Percentiles rank a stretch among this genome's conserved stretches.
Conservation (phyloP, 1,139 yeast genomes). For the Geotrichum europaeum region DNA sequence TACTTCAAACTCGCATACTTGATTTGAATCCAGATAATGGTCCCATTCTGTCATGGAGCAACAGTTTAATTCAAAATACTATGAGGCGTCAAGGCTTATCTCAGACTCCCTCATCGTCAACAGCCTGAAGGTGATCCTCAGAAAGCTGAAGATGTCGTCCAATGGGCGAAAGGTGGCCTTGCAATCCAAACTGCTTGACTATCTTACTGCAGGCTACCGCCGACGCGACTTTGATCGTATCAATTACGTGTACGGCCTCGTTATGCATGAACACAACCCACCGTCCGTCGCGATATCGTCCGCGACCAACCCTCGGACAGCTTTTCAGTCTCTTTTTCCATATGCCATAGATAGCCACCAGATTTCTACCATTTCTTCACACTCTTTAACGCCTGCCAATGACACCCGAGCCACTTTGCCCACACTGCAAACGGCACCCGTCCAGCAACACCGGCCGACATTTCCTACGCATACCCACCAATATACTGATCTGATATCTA, state of each 20-base stretch:
- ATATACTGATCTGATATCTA: background rate
- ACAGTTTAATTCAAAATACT: background rate
- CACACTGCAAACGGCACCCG: background rate
- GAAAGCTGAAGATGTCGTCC: conserved; percentile 20
- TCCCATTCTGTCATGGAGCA: background rate
- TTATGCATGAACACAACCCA: conserved; percentile 5
- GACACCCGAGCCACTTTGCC: background rate
- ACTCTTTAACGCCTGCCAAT: background rate
- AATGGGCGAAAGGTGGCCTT: conserved; percentile 33
- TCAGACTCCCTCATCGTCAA: conserved; percentile 24
- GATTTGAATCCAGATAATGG: background rate
- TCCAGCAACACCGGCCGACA: background rate
- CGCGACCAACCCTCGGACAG: background rate
- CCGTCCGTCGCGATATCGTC: background rate
- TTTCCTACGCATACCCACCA: background rate
- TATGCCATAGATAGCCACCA: background rate
- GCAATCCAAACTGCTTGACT: conserved; percentile 26
- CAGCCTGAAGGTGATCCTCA: conserved; percentile 29
- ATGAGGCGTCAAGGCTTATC: background rate
- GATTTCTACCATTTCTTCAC: background rate
- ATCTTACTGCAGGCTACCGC: conserved; percentile 14
- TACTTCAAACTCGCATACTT: background rate
- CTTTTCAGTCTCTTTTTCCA: background rate
- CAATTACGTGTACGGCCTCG: background rate
- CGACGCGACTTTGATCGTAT: conserved; percentile 5